Evolutionary conservation across 805 yeast species (phyloP), one percentile per base, ranked within the genome.

Genomic region (Isabelozyma rhagii): DNA sequence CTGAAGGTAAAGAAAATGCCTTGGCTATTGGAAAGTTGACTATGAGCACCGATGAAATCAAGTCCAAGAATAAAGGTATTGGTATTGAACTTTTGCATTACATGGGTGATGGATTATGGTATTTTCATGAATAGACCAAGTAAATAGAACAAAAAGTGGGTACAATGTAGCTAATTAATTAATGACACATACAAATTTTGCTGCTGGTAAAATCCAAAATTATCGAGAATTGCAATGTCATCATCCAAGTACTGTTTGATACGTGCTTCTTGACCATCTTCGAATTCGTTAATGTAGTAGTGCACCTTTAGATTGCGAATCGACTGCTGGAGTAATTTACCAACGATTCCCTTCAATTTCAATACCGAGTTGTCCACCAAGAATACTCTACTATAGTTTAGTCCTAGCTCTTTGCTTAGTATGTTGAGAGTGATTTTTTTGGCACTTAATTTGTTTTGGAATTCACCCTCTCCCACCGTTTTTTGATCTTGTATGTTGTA

Each of bases 1-100:
- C 97, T 45, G 97, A 92, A 69, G 97, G 97, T 51, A 93, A 93
- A 63, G 96, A 91, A 55, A 75, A 80, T 60, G 96, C 97, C 0
- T 72, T 93, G 68, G 97, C 97, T 6, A 77, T 93, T 50, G 98
- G 97, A n/a, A 83, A 84, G 58, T 74, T 93, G 53, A 68, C 80
- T 45, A 89, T 92, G 97, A 84, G 91, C 58, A 87, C 96, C 1
- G 93, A 88, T 58, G 97, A 92, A 45, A 91, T 92, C 61, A 88
- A 87, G 67, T 71, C 80, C 17, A 76, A 81, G 41, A 92, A 92
- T 66, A 92, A 92, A 68, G 97, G 96, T 42, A 84, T 88, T 52
- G 97, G 97, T 62, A 82, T 93, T 49, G 97, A 91, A 62, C 72
- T 91, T 61, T 70, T 87, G 51, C 92, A 88, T 59, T 84, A 87